Percentiles rank a stretch among this genome's conserved stretches.
Evolutionary conservation across 768 basidiomycete genomes (phyloP).

Genomic region (Hygrophoropsis aurantiaca): DNA sequence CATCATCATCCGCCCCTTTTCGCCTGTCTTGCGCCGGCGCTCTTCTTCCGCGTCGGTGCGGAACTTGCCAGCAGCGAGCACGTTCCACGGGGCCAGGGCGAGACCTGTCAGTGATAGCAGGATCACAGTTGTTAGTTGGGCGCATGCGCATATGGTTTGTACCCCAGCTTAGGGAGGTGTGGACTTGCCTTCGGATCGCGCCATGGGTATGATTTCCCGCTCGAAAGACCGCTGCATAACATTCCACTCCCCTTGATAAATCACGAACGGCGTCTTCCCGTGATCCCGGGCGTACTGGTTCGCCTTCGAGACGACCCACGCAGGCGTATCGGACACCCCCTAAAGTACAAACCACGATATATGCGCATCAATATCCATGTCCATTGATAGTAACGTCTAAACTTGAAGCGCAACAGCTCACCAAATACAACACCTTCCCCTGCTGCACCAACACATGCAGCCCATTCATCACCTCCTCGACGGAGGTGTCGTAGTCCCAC

Average conservation of each 20-base stretch:
- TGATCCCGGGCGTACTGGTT: constrained; percentile 43
- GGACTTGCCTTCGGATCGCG: constrained; percentile 19
- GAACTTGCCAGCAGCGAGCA: constrained; percentile 34
- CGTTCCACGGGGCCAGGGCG: constrained; percentile 38
- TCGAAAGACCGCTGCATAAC: constrained; percentile 39
- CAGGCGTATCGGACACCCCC: constrained; percentile 34
- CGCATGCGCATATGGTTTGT: not conserved
- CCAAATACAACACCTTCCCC: constrained; percentile 40
- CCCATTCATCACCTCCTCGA: constrained; percentile 40
- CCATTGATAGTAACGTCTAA: constrained; percentile 10
- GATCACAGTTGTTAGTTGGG: not conserved
- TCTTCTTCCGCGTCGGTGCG: constrained; percentile 31
- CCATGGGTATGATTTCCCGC: constrained; percentile 42
- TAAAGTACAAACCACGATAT: constrained; percentile 1
- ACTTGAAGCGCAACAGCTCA: constrained; percentile 1
- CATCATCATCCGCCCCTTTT: constrained; percentile 23
- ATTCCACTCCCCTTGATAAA: constrained; percentile 43
- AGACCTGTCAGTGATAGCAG: no score
- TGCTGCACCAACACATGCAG: constrained; percentile 36
- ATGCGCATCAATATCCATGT: no score
- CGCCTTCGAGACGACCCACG: constrained; percentile 39
- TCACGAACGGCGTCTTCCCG: constrained; percentile 43
- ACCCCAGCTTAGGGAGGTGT: not conserved
- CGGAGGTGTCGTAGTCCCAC: constrained; percentile 37
- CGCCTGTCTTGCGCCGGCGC: constrained; percentile 21